These are phyloP conservation scores for Colletotrichum lindemuthianum DNA, from an alignment of 2,329 filamentous ascomycete species.

Conservation along the genomic window DNA sequence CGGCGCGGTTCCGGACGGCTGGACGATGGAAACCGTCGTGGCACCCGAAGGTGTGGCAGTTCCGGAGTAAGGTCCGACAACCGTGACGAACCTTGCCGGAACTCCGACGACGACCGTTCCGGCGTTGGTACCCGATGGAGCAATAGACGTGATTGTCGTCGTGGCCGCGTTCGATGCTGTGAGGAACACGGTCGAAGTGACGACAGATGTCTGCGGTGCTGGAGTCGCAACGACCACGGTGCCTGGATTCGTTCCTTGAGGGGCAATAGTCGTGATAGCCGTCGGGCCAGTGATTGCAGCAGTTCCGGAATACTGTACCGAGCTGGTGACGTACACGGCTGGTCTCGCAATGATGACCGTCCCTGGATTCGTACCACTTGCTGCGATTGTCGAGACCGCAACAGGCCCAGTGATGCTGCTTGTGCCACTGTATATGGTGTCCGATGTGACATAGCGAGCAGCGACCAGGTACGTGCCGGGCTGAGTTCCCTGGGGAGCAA, in stretches of 20 bases:
- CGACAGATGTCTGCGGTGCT: not conserved
- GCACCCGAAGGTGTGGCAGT: not conserved
- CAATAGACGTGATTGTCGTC: slow-evolving; percentile 8
- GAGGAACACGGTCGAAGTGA: slow-evolving; percentile 25
- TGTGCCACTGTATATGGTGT: slow-evolving; percentile 13
- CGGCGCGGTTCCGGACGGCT: slow-evolving; percentile 10
- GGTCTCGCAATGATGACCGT: slow-evolving; percentile 25
- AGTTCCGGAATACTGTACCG: slow-evolving; percentile 16
- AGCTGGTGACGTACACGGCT: slow-evolving; percentile 25
- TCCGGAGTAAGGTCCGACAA: slow-evolving; percentile 16
- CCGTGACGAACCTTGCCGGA: slow-evolving; percentile 15
- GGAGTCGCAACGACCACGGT: slow-evolving; percentile 21
- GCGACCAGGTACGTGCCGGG: slow-evolving; percentile 25
- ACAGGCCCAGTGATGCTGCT: slow-evolving; percentile 20
- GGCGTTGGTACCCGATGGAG: slow-evolving; percentile 5
- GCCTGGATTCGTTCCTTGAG: slow-evolving; percentile 16
- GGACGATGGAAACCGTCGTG: slow-evolving; percentile 20
- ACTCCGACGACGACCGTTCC: slow-evolving; percentile 17
- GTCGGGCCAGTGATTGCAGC: slow-evolving; percentile 1
- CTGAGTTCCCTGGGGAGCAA: slow-evolving; percentile 17
- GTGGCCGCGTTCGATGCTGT: slow-evolving; percentile 7
- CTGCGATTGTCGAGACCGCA: slow-evolving; percentile 15
- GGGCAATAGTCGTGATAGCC: slow-evolving; percentile 17
- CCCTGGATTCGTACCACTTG: slow-evolving; percentile 25
- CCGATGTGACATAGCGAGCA: slow-evolving; percentile 20